Evolutionary conservation across 2,329 filamentous ascomycete genomes (phyloP).

Genomic region (Exophiala spinifera): DNA sequence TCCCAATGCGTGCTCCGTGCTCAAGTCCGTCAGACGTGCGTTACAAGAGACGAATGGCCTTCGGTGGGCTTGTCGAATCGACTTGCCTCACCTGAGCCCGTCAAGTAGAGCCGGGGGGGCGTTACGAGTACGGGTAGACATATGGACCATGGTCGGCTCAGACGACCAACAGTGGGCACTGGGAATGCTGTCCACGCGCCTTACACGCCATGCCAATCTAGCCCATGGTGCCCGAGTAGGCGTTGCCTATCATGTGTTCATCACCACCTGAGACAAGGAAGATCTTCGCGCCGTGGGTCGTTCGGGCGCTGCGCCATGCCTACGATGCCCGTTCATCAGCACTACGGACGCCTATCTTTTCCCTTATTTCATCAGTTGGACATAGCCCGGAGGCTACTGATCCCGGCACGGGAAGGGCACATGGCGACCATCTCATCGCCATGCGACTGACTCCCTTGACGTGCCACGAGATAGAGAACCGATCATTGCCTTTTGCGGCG

Average conservation of each 20-base stretch:
- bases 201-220: background rate
- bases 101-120: background rate
- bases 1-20: constrained; percentile 1
- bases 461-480: background rate
- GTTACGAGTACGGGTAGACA: no score
- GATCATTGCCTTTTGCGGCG: background rate
- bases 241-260: constrained; percentile 12
- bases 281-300: constrained; percentile 5
- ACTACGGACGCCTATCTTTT: background rate
- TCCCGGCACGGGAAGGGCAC: background rate
- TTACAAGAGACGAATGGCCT: background rate
- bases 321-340: constrained; percentile 3
- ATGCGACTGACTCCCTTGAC: background rate
- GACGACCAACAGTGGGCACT: background rate
- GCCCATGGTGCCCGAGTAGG: background rate
- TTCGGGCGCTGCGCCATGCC: constrained; percentile 2
- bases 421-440: background rate
- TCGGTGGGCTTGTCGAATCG: background rate
- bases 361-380: background rate
- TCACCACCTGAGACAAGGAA: constrained; percentile 6
- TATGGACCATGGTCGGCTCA: constrained; percentile 2
- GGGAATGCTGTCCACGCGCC: background rate
- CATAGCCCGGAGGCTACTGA: background rate
- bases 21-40: background rate
- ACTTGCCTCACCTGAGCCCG: constrained; percentile 7